Conservation (phyloP, 495 filamentous ascomycete species). For the Daldinia bambusicola region DNA sequence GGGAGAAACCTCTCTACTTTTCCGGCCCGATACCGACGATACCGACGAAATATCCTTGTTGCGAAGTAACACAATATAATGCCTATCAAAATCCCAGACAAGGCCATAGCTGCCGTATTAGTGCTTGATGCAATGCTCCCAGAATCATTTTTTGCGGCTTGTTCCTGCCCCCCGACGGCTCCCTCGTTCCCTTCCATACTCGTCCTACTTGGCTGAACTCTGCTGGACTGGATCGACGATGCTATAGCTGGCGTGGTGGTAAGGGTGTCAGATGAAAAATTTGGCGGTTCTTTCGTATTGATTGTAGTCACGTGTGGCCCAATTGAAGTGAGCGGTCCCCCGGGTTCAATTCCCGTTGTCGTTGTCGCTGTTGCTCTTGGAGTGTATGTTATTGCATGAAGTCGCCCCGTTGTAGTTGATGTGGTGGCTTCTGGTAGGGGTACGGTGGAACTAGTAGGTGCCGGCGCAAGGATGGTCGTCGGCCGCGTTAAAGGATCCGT, state of each 20-base stretch:
- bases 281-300: background rate
- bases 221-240: background rate
- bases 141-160: background rate
- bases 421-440: background rate
- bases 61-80: conserved; percentile 42
- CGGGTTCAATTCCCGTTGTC: background rate
- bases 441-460: background rate
- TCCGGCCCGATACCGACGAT: conserved; percentile 41
- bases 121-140: conserved; percentile 30
- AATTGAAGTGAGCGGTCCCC: background rate
- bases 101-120: conserved; percentile 47
- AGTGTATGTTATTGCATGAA: background rate
- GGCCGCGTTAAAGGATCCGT: conserved; percentile 48
- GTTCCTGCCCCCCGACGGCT: background rate
- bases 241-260: background rate
- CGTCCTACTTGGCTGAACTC: background rate
- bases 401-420: background rate
- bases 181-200: background rate
- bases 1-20: conserved; percentile 35
- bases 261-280: background rate
- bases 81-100: conserved; percentile 46
- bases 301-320: background rate
- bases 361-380: background rate
- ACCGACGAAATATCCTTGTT: conserved; percentile 42
- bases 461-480: background rate